Evolutionary conservation across 306 rosid species (phyloP).

Genomic region (Boehmeria nivea): DNA sequence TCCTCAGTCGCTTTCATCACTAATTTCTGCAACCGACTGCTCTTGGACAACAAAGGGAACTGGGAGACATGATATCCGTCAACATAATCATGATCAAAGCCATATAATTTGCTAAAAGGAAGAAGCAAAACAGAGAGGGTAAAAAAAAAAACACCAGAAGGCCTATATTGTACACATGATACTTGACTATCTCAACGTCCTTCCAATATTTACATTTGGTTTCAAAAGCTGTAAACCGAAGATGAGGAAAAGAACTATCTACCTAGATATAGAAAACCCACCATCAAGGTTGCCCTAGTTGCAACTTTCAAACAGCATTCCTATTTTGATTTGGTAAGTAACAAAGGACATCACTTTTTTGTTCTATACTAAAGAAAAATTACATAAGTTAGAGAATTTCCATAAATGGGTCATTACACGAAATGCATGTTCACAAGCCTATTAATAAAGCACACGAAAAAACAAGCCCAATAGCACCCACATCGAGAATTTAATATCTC

Average conservation of each 20-base stretch:
- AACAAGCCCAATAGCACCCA: not conserved
- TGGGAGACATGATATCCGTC: slow-evolving; percentile 15
- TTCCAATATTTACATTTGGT: no score
- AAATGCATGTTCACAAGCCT: no score
- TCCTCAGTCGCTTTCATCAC: slow-evolving; percentile 59
- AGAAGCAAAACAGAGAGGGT: no score
- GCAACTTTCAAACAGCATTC: no score
- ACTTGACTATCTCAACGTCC: not conserved
- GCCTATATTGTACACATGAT: not conserved
- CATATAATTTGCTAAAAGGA: not conserved
- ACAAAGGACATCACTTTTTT: no score
- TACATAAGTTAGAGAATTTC: no score
- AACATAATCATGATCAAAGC: slow-evolving; percentile 5
- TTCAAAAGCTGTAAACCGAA: no score
- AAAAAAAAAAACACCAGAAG: not conserved
- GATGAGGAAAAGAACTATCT: not conserved
- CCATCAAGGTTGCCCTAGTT: not conserved
- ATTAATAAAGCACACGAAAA: no score
- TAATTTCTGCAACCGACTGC: slow-evolving; percentile 62
- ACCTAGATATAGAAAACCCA: not conserved
- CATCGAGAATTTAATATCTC: no score
- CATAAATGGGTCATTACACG: no score
- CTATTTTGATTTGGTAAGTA: no score
- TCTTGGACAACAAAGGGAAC: slow-evolving; percentile 93
- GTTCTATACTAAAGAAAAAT: no score